Percentiles rank a stretch among this genome's conserved stretches.
These are phyloP conservation scores for Salix exigua DNA, from an alignment of 345 rosid species.

Conservation along the genomic window DNA sequence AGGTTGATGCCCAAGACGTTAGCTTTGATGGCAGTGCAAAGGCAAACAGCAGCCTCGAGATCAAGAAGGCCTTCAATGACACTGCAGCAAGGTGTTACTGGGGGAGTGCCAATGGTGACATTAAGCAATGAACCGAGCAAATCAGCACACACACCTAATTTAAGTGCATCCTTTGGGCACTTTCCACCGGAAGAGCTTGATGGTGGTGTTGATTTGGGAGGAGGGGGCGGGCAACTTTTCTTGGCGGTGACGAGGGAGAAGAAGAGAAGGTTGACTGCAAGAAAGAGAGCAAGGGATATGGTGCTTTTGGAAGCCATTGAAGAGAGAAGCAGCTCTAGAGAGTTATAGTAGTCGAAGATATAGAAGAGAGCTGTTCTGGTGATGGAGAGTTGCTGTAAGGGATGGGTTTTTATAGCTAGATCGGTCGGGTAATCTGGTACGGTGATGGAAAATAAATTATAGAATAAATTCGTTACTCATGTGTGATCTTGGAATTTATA, in stretches of 20 bases:
- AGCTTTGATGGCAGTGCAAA: conserved; percentile 22
- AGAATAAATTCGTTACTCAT: no score
- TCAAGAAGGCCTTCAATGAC: conserved; percentile 9
- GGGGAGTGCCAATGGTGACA: conserved; percentile 7
- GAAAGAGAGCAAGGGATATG: not conserved
- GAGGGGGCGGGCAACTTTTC: not conserved
- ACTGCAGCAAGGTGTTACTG: conserved; percentile 14
- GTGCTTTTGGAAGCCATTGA: not conserved
- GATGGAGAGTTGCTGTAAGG: no score
- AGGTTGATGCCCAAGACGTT: conserved; percentile 15
- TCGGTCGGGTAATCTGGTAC: no score
- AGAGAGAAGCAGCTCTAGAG: no score
- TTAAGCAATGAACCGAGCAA: conserved; percentile 10
- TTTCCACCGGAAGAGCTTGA: not conserved
- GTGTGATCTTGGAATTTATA: no score
- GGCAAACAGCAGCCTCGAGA: conserved; percentile 24
- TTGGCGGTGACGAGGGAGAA: not conserved
- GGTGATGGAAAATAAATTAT: no score
- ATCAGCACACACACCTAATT: conserved; percentile 14
- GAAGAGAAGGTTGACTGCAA: not conserved
- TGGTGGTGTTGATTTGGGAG: not conserved
- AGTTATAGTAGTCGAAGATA: no score
- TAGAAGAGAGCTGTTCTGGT: no score
- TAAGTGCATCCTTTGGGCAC: conserved; percentile 19
- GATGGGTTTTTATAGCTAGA: no score